Conservation (phyloP, 257 asterid species). For the Phtheirospermum japonicum region DNA sequence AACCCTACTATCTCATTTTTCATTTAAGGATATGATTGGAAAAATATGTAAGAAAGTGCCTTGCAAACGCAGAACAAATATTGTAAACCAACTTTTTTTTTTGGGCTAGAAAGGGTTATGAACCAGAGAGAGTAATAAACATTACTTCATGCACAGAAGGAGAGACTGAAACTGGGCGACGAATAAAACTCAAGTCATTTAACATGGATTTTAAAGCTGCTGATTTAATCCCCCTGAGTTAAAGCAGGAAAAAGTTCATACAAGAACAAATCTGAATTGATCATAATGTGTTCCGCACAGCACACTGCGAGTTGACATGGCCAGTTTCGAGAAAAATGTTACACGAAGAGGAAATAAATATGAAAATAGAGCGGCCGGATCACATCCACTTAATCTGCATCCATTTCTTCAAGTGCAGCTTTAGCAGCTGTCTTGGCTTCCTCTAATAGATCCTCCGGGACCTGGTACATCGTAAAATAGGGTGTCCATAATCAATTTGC, state of each 20-base stretch:
- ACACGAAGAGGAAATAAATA: neutral
- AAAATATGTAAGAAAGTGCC: no score
- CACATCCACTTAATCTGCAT: constrained; percentile 59
- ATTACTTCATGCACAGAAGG: neutral
- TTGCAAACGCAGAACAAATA: no score
- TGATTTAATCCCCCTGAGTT: neutral
- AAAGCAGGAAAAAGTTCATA: constrained; percentile 15
- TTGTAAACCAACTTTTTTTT: neutral
- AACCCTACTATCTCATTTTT: no score
- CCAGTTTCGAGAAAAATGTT: constrained; percentile 5
- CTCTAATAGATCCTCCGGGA: constrained; percentile 69
- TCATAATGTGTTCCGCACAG: constrained; percentile 5
- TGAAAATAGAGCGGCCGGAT: neutral
- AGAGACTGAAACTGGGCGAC: neutral
- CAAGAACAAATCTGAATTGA: constrained; percentile 9
- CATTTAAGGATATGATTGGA: no score
- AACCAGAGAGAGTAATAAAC: no score
- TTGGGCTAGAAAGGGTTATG: no score
- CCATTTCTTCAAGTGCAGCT: constrained; percentile 97
- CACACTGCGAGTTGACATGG: neutral
- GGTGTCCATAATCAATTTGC: neutral
- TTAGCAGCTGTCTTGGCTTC: constrained; percentile 93
- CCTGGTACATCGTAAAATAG: constrained; percentile 41
- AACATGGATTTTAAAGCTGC: neutral
- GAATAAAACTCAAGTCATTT: neutral